phyloP scores from a whole-genome alignment of 75 land plant genomes.

The Selaginella tamariscina region DNA sequence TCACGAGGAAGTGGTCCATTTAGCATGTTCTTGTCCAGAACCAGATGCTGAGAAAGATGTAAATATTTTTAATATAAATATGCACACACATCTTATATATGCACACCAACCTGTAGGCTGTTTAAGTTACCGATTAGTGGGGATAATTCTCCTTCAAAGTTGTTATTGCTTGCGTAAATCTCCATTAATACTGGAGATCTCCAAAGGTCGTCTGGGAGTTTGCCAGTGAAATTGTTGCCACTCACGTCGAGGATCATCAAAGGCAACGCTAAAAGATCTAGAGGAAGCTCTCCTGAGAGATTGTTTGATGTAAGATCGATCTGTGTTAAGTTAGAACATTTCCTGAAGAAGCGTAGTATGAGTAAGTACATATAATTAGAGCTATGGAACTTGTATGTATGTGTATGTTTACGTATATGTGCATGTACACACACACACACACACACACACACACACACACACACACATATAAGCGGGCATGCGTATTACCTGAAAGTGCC shows the following conservation, averaged over 20 bases:
- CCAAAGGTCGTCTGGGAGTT: constrained; percentile 12
- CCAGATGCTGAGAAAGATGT: constrained; percentile 14
- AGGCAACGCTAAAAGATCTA: constrained; percentile 2
- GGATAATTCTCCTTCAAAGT: constrained; percentile 1
- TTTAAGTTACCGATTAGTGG: background rate
- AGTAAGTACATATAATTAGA: too few relatives aligned
- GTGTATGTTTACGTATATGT: too few relatives aligned
- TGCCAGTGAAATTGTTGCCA: constrained; percentile 15
- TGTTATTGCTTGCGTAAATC: background rate
- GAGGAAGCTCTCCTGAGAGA: constrained; percentile 1
- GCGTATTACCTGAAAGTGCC: too few relatives aligned
- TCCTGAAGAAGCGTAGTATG: too few relatives aligned
- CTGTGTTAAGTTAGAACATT: background rate
- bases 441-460: too few relatives aligned
- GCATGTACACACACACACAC: too few relatives aligned
- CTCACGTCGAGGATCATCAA: constrained; percentile 18
- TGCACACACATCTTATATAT: too few relatives aligned
- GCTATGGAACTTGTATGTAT: too few relatives aligned
- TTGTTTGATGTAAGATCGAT: constrained; percentile 1
- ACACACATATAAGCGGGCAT: too few relatives aligned
- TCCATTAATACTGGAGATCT: constrained; percentile 1
- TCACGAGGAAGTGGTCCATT: constrained; percentile 48
- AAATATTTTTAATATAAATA: too few relatives aligned
- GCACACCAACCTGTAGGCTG: too few relatives aligned
- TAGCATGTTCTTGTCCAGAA: constrained; percentile 40